Conservation (phyloP, 164 flowering plant species). For the Houttuynia cordata region DNA sequence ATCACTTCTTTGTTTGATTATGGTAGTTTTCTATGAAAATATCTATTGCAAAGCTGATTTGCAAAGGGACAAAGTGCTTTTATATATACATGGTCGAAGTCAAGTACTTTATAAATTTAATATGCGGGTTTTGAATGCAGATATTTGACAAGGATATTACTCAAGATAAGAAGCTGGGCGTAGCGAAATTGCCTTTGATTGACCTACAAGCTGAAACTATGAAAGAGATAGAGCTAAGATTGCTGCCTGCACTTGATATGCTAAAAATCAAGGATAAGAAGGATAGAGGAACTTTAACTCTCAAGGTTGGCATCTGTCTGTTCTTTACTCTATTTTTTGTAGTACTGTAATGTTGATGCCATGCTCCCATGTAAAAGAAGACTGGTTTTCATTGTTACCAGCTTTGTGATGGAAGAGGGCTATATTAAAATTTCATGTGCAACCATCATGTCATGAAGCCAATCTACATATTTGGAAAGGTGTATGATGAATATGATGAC, state of each 20-base stretch:
- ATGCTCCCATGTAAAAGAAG: too few species aligned
- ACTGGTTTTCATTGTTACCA: too few species aligned
- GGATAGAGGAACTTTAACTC: conserved; percentile 72
- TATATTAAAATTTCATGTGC: too few species aligned
- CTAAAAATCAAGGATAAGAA: conserved; percentile 85
- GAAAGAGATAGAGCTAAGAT: conserved; percentile 55
- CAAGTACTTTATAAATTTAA: too few species aligned
- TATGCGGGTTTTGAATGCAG: conserved; percentile 19
- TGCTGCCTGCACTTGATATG: conserved; percentile 75
- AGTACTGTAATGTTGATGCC: too few species aligned
- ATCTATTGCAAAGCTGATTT: not conserved
- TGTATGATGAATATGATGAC: too few species aligned
- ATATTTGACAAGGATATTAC: conserved; percentile 81
- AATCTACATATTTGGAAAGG: too few species aligned
- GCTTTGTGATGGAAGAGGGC: too few species aligned
- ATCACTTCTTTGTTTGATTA: not conserved
- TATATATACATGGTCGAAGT: too few species aligned
- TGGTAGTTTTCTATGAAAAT: too few species aligned
- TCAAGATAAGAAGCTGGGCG: conserved; percentile 82
- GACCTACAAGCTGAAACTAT: conserved; percentile 45
- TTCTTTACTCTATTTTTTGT: not conserved
- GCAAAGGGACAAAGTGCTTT: not conserved
- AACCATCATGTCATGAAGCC: too few species aligned
- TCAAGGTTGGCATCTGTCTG: conserved; percentile 39
- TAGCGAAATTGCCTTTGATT: conserved; percentile 57